Base-by-base conservation (phyloP, 805 yeast genomes). In the Maudiozyma pseudohumilis region DNA sequence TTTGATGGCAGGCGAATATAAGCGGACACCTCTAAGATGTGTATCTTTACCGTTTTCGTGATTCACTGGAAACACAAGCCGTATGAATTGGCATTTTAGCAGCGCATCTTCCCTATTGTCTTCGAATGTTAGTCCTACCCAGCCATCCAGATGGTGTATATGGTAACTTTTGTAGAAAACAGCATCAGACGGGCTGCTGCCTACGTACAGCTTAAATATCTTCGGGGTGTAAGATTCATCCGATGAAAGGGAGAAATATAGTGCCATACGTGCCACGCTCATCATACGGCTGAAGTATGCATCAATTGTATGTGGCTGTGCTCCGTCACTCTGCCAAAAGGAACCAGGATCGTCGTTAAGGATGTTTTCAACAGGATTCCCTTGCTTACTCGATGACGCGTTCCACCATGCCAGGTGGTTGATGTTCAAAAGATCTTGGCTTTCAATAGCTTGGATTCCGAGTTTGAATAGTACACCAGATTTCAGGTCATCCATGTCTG, bases 31-130 rank as follows among this genome's bases (percentile, higher is more conserved):
- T 33, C 98, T 61, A 9, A 92, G 65, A 56, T 87, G 97, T 1
- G 95, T 80, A 56, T 92, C 99, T 53, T 89, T 92, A 32, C 99
- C 99, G 53, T 85, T 87, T 53, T 88, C 96, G 50, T 86, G 95
- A 50, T 94, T 92, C 1, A 49, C 38, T 8, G 60, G 60, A 34
- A 60, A 55, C 9, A 42, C 45, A 13, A 60, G 35, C 20, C 52
- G 49, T 11, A 59, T 25, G 34, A 49, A 57, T 26, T 56, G 59
- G 32, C 61, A 53, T 27, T 50, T 53, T 24, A 59, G 39, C 1
- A 50, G 39, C 10, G 38, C 32, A 28, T 55, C 60, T 11, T 34
- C 39, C 34, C 53, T 47, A 20, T 50, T 51, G 22, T 51, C 56
- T 21, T 41, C 49, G 36, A 52, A 52, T 6, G 53, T 46, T 6